These are phyloP conservation scores for Parmelia sp. DNA, from an alignment of 495 filamentous ascomycete genomes.

Conservation along the genomic window DNA sequence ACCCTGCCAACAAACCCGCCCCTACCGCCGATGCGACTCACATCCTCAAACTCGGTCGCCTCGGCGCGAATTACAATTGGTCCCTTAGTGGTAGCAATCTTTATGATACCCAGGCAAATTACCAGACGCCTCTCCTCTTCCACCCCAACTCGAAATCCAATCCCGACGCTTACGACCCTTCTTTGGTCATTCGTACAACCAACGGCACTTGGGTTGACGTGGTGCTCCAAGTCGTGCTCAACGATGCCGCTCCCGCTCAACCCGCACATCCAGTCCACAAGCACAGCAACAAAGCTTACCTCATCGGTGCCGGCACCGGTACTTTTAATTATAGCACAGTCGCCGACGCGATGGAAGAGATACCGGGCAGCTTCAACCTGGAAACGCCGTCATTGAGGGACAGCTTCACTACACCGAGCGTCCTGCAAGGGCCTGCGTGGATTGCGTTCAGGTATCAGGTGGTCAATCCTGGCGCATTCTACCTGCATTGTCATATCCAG, in stretches of 20 bases:
- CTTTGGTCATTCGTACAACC: constrained; percentile 19
- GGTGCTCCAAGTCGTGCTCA: constrained; percentile 17
- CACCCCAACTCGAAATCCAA: constrained; percentile 12
- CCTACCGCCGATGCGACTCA: constrained; percentile 15
- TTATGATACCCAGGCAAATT: constrained; percentile 12
- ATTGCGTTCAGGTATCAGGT: constrained; percentile 52
- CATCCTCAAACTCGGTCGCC: constrained; percentile 23
- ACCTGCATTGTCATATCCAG: constrained; percentile 58
- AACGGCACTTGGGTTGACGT: constrained; percentile 25
- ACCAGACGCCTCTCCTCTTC: constrained; percentile 21
- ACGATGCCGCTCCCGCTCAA: constrained; percentile 22
- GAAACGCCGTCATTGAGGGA: constrained; percentile 48
- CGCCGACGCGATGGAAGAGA: constrained; percentile 42
- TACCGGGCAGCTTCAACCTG: constrained; percentile 48
- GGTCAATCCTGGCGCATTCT: constrained; percentile 50
- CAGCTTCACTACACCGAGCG: constrained; percentile 36
- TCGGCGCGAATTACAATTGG: constrained; percentile 13
- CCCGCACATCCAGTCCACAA: constrained; percentile 55
- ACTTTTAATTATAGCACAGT: constrained; percentile 46
- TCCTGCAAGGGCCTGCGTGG: constrained; percentile 38
- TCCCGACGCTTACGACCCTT: constrained; percentile 5
- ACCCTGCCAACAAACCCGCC: constrained; percentile 10
- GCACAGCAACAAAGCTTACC: constrained; percentile 54
- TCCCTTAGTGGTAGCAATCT: constrained; percentile 16
- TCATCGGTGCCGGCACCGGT: constrained; percentile 47